These are phyloP conservation scores for Erysimum cheiranthoides DNA, from an alignment of 345 rosid species.

Conservation along the genomic window DNA sequence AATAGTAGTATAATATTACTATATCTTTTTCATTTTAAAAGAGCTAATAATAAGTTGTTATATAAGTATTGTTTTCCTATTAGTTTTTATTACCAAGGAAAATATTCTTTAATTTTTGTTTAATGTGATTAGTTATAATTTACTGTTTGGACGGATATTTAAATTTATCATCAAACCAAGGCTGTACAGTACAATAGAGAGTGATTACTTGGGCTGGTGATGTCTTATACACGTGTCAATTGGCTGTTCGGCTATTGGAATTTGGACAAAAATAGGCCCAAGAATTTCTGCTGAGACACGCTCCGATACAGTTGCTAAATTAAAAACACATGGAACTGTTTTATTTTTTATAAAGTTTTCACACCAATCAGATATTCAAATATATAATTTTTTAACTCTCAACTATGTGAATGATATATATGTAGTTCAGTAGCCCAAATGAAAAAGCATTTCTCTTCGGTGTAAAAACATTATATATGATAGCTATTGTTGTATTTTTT, in stretches of 20 bases:
- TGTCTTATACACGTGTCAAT: conserved; percentile 38
- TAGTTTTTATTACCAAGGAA: not conserved
- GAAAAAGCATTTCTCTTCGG: not conserved
- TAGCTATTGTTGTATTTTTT: not conserved
- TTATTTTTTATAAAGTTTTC: not conserved
- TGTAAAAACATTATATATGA: not conserved
- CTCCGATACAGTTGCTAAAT: conserved; percentile 41
- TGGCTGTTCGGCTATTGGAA: conserved; percentile 20
- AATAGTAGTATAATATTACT: not conserved
- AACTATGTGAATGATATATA: not conserved
- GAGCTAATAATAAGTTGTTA: not conserved
- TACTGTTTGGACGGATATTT: not conserved
- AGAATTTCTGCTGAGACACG: conserved; percentile 46
- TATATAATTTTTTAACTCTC: not conserved
- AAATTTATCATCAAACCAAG: conserved; percentile 21
- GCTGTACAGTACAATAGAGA: conserved; percentile 20
- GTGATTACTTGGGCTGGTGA: conserved; percentile 21
- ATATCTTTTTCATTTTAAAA: not conserved
- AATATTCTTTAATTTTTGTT: not conserved
- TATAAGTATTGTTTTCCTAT: too few species aligned
- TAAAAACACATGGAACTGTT: conserved; percentile 35
- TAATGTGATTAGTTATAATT: not conserved
- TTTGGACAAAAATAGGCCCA: conserved; percentile 43
- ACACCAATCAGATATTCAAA: not conserved
- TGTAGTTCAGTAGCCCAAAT: conserved; percentile 1